These are phyloP conservation scores for Thielaviopsis populi DNA, from an alignment of 2,329 filamentous ascomycete genomes.

Conservation along the genomic window DNA sequence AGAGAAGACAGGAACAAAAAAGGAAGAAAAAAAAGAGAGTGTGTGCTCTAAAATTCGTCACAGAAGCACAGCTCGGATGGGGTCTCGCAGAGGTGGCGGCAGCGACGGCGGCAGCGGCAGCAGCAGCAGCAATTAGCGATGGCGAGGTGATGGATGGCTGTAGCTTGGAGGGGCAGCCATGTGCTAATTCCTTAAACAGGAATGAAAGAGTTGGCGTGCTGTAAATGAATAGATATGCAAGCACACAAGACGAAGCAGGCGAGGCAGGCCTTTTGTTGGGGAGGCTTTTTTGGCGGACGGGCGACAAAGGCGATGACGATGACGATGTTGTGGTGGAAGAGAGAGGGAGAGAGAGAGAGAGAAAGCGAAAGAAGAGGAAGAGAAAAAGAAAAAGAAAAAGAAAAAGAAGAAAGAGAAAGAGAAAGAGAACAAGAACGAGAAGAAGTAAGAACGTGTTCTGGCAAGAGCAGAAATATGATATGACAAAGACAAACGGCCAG, in stretches of 20 bases:
- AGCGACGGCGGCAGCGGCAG: no score
- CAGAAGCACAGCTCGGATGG: background rate
- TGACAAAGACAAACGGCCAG: conserved; percentile 1
- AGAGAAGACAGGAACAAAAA: background rate
- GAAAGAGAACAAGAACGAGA: background rate
- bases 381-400: background rate
- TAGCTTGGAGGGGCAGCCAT: background rate
- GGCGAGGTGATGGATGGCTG: background rate
- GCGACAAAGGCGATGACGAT: background rate
- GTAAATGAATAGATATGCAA: conserved; percentile 3
- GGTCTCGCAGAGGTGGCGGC: no score
- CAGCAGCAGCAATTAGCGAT: background rate
- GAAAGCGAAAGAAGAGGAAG: background rate
- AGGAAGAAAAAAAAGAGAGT: background rate
- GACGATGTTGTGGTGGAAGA: background rate
- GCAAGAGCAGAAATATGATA: conserved; percentile 5
- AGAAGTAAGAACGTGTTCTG: background rate
- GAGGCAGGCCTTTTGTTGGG: background rate
- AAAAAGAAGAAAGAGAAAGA: background rate
- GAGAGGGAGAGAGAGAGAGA: background rate
- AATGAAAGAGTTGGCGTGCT: background rate
- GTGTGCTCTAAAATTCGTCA: background rate
- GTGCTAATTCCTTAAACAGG: background rate
- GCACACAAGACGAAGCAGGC: background rate
- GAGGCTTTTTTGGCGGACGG: background rate